Evolutionary conservation across 1,139 yeast genomes (phyloP), one percentile per base, ranked within the genome.

Genomic region (Yamadazyma sp.): DNA sequence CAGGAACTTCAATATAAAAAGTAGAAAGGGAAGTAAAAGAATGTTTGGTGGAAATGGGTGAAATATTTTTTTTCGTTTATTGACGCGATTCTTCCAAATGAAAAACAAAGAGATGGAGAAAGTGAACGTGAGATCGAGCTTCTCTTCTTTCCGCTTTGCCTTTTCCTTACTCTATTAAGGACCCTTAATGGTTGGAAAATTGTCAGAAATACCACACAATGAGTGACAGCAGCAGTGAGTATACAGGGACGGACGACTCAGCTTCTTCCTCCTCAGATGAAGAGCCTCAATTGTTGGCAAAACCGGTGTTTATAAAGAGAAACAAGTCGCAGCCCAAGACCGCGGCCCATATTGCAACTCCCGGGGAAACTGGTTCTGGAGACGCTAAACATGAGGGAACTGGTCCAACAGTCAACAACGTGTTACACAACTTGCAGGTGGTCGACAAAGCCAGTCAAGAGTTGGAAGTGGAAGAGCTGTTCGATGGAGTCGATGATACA

Each of bases 401-500:
- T 6, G 22, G 8, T 8, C 22, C 5, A 20, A 20, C 22, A 8
- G 22, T 5, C 26, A 28, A 17, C 17, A 31, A 16, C 12, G 38
- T 48, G 6, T 25, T 48, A 15, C 10, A 36, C 6, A 48, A 48
- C 33, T 25, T 48, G 7, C 38, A 46, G 10, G 43, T 40, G 25
- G 24, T 32, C n/a, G 16, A 33, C 23, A 24, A 36, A 8, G 31
- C 31, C 8, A 10, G 22, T 4, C 17, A 29, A 14, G 12, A 24
- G 2, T 16, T 30, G 17, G 27, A 34, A 6, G 36, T 41, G 15
- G 37, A 27, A 14, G 33, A 34, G 37, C 40, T 42, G 17, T 49
- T 44, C 35, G 62, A 62, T 37, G 70, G 67, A 0, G 54, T 66
- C 1, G 71, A 67, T 44, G 77, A 72, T 46, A 58, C 64, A 2